Evolutionary conservation across 176 grass and related monocot genomes (phyloP), one percentile per base, ranked within the genome.

Genomic region (Avena sativa): DNA sequence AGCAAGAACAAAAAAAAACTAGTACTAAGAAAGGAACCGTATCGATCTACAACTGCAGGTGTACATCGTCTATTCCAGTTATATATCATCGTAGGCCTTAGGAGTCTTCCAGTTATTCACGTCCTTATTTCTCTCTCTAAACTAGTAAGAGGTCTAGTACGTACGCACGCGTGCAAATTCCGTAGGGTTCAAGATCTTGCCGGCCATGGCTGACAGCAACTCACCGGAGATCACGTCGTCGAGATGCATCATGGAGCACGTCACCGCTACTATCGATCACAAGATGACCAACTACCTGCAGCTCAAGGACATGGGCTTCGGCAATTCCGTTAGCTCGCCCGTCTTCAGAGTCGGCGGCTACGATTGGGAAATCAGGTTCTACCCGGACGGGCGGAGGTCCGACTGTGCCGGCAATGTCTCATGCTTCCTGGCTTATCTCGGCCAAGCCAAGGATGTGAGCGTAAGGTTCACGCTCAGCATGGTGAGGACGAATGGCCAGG

Each of bases 291-390:
- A 79, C 4, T 88, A 79, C 86, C 81, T 87, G 7, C 23, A 87
- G 55, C 53, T 85, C 21, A 77, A 88, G 16, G 86, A 68, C 12
- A 53, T 78, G 76, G 86, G 46, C 43, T 12, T 68, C 38, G 82
- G 90, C 14, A 64, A 38, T 8, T 86, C 26, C 78, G 76, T 91
- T 19, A 64, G 26, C 44, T 91, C 89, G 32, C 20, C 25, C 59
- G 61, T 44, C 82, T 91, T 85, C 86, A 16, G 38, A 55, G 90
- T 85, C 40, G 90, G 82, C 56, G 90, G 82, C 60, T 46, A 49
- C 77, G 60, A 88, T 20, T 91, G 86, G 86, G 60, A 71, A 30
- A 50, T 91, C 43, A 25, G 19, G 13, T 67, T 67, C 28, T 68
- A 68, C 28, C 65, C 65, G 14, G 28, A 8, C 14, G 65, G 65